Base-by-base conservation (phyloP, 108 stramenopile genomes). In the Nitzschia sp. region DNA sequence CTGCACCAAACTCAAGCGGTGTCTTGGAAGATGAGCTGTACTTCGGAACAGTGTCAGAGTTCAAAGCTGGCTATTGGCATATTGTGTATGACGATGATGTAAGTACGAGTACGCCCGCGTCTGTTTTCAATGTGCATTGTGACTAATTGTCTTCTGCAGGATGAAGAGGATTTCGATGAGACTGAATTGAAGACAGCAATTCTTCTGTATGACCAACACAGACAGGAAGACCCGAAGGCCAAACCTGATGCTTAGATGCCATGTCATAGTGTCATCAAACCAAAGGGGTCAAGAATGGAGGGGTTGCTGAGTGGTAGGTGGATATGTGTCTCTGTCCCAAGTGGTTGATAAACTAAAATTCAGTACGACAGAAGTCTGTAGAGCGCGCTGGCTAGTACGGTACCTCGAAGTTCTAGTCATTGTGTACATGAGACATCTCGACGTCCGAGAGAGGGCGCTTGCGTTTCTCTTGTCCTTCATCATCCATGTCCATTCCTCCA, bases 31-130 rank as follows among this genome's bases (percentile, higher is more conserved):
- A 62, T 17, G 72, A 46, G 19, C 37, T 76, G 10, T 87, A 65
- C 58, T 84, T 76, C 71, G 87, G 87, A 14, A 84, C 71, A 17
- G 65, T 88, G 57, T 67, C 39, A 15, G 76, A 46, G 9, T 14
- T 25, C 42, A 48, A 73, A 19, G 65, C 70, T 14, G 55, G 58
- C 29, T 77, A 74, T 44, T 88, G 87, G 87, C 57, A 79, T 44
- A 54, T 88, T 55, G 67, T 67, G 2, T 88, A 86, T 48, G 84
- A 86, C 59, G 87, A 86, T 60, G 87, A 79, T 17, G 85, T 62
- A 62, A 62, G 61, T 21, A 7, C 15, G 22, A 5, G 2, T 12
- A n/a, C n/a, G n/a, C n/a, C n/a, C n/a, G n/a, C n/a, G n/a, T n/a
- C 2, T 55, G 22, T 55, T 55, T 55, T 48, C 46, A 2, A 2